Base-by-base conservation (phyloP, 306 rosid genomes). In the Rosa chinensis region DNA sequence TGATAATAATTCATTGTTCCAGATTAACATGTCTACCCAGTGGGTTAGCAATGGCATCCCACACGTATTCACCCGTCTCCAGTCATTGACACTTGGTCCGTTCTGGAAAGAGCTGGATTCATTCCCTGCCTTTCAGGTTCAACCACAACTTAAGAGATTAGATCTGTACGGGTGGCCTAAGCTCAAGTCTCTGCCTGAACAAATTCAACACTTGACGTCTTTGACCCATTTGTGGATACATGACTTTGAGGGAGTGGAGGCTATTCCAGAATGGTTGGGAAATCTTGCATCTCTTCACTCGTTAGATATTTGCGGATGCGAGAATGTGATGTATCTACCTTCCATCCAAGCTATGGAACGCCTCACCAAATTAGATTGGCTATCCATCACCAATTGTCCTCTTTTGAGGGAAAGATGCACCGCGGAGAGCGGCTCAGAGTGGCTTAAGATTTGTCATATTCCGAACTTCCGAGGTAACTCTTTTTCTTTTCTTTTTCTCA, bases 361-460 rank as follows among this genome's bases (percentile, higher is more conserved):
- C 32, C 72, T 67, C 72, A 67, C 72, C 35, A 42, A 40, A 9
- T 67, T 67, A 40, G 0, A 4, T 1, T 0, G 0, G 4, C 28
- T 40, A 40, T 0, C 0, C 0, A 67, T 66, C 25, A 0, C 0
- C 0, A 0, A 0, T 1, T 67, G 72, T 67, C 32, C 28, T 17
- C 32, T 9, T 5, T 16, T 67, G 9, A 10, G 13, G 0, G 32
- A 67, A 42, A 67, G 72, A 67, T 20, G 72, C 72, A 20, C 6
- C 0, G 25, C 42, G 17, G 50, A 40, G 17, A 67, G 32, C 50
- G 45, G 45, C 45, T 32, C 28, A 40, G 72, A 67, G 21, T 37
- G 70, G 70, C 45, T n/a, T 37, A 66, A 66, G 44, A 37, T 66
- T 3, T 37, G 0, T 37, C 72, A 40, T 10, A 10, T 67, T 67